phyloP scores from a whole-genome alignment of 2,329 filamentous ascomycete genomes.

The Colletotrichum spaethianum region DNA sequence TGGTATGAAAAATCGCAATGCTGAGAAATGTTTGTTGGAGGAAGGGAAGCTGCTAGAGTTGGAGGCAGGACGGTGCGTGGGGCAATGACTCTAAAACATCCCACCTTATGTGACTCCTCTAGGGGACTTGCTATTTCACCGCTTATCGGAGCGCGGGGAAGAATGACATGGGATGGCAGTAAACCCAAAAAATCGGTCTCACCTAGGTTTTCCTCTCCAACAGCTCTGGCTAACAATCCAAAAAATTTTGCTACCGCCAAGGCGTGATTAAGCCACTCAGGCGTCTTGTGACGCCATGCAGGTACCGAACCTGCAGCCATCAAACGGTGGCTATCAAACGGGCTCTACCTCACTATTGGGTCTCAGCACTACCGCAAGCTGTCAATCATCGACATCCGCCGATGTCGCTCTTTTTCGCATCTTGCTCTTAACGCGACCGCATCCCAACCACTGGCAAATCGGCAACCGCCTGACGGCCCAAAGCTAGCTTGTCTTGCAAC shows the following conservation, averaged over 20 bases:
- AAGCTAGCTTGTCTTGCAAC: background rate
- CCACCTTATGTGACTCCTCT: slow-evolving; percentile 33
- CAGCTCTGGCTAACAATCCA: background rate
- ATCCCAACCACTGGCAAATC: background rate
- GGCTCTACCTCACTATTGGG: background rate
- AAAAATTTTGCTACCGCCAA: background rate
- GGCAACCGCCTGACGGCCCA: background rate
- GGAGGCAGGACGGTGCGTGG: slow-evolving; percentile 19
- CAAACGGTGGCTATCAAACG: background rate
- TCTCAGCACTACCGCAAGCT: background rate
- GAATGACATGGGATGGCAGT: slow-evolving; percentile 33
- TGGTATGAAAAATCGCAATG: background rate
- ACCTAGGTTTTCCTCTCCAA: background rate
- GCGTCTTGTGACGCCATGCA: slow-evolving; percentile 17
- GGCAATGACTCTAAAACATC: slow-evolving; percentile 40
- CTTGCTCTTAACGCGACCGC: background rate
- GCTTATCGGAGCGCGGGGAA: slow-evolving; percentile 40
- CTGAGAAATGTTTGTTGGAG: slow-evolving; percentile 7
- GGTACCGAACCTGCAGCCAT: slow-evolving; percentile 27
- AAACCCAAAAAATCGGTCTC: background rate
- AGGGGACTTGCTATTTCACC: slow-evolving; percentile 24
- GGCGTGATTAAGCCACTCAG: background rate
- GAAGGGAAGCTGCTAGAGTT: slow-evolving; percentile 23
- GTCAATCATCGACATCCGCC: background rate
- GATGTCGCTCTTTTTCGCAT: background rate